A percentile compares a stretch with the other conserved stretches of the same genome.
These are phyloP conservation scores for Aspergillus wentii DNA, from an alignment of 495 filamentous ascomycete species.

Conservation along the genomic window DNA sequence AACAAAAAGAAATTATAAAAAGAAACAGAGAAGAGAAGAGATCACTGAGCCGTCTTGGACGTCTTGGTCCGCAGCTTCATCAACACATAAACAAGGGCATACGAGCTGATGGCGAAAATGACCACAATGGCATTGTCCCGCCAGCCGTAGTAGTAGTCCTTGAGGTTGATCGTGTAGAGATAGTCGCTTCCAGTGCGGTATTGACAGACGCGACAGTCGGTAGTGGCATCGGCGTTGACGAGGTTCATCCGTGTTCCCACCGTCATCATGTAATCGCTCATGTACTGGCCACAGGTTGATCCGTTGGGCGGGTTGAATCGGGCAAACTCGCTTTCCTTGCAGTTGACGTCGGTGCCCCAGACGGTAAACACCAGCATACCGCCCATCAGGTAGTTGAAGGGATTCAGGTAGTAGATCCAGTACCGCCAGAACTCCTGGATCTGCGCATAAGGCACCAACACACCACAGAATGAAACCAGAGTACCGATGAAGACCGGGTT, in stretches of 20 bases:
- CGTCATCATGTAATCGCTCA: conserved; percentile 40
- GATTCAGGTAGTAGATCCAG: conserved; percentile 72
- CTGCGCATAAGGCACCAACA: conserved; percentile 33
- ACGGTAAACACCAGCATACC: conserved; percentile 54
- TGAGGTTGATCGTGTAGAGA: conserved; percentile 30
- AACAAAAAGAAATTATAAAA: too few relatives aligned
- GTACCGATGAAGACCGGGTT: conserved; percentile 55
- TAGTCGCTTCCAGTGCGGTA: conserved; percentile 35
- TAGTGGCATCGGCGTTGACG: conserved; percentile 46
- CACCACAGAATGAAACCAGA: conserved; percentile 53
- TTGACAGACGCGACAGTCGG: conserved; percentile 56
- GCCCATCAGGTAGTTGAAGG: conserved; percentile 64
- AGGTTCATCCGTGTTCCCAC: conserved; percentile 49
- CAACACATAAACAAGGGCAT: conserved; percentile 41
- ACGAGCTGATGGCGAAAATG: conserved; percentile 41
- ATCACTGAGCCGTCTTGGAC: conserved; percentile 18
- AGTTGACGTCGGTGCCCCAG: conserved; percentile 51
- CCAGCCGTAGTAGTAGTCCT: conserved; percentile 41
- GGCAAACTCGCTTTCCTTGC: conserved; percentile 53
- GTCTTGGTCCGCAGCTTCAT: conserved; percentile 39
- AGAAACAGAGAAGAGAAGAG: not conserved
- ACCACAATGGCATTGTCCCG: conserved; percentile 38
- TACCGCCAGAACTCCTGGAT: conserved; percentile 62
- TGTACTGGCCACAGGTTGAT: conserved; percentile 51
- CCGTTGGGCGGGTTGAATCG: conserved; percentile 49